phyloP scores from a whole-genome alignment of 345 rosid genomes.

The Adansonia digitata region DNA sequence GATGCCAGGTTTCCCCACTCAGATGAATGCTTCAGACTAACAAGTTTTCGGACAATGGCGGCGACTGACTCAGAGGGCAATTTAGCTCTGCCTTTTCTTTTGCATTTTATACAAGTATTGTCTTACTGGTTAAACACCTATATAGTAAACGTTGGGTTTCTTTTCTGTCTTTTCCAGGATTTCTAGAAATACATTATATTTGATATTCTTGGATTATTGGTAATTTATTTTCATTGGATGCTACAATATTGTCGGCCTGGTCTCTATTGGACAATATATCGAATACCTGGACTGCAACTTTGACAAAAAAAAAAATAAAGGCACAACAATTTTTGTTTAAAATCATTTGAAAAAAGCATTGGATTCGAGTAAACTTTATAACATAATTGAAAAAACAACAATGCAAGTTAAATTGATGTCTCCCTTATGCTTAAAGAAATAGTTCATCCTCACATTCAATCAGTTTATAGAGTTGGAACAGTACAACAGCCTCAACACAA shows the following conservation, averaged over 20 bases:
- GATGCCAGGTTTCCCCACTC: neutral
- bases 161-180: neutral
- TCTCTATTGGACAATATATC: slow-evolving; percentile 4
- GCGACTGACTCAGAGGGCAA: neutral
- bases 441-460: neutral
- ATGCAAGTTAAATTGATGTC: too few relatives aligned
- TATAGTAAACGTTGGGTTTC: neutral
- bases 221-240: neutral
- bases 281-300: slow-evolving; percentile 6
- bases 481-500: neutral
- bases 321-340: neutral
- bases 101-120: too few relatives aligned
- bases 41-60: neutral
- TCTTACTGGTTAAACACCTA: neutral
- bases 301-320: neutral
- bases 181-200: neutral
- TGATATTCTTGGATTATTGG: neutral
- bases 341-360: neutral
- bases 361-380: too few relatives aligned
- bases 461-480: neutral
- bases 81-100: too few relatives aligned
- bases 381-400: too few relatives aligned
- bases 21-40: neutral
- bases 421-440: neutral
- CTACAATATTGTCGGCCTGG: neutral